Conservation (phyloP, 805 yeast species). For the Candida jianshihensis region DNA sequence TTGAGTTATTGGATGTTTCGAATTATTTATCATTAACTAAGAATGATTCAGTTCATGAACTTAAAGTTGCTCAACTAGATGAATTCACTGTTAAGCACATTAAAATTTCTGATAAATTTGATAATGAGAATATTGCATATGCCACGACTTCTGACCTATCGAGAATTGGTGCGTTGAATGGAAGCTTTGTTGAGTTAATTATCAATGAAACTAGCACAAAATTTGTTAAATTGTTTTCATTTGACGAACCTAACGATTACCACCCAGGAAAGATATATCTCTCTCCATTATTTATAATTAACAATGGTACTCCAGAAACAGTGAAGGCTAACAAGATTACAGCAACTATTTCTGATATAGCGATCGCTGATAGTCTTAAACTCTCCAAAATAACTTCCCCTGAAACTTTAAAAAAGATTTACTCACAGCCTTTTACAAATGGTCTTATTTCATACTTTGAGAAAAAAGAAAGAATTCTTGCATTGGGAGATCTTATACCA, state of each 20-base stretch:
- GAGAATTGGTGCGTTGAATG: constrained; percentile 57
- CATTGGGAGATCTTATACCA: constrained; percentile 65
- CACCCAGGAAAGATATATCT: constrained; percentile 36
- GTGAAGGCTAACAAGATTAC: constrained; percentile 17
- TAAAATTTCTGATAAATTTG: constrained; percentile 27
- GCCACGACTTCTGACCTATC: constrained; percentile 44
- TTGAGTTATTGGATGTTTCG: constrained; percentile 11
- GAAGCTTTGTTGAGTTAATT: constrained; percentile 47
- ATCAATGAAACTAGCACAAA: constrained; percentile 4
- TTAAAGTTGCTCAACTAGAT: constrained; percentile 6
- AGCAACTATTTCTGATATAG: constrained; percentile 23
- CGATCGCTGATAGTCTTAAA: constrained; percentile 54
- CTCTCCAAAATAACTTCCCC: constrained; percentile 67
- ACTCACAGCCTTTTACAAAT: constrained; percentile 56
- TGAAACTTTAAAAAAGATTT: constrained; percentile 53
- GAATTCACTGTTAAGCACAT: not conserved
- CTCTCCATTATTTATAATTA: constrained; percentile 56
- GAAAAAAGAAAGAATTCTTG: constrained; percentile 47
- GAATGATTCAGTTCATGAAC: not conserved
- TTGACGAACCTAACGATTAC: constrained; percentile 55
- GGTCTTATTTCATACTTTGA: constrained; percentile 58
- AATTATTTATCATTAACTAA: constrained; percentile 6
- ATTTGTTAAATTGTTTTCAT: constrained; percentile 39
- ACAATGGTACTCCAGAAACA: constrained; percentile 32
- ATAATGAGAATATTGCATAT: constrained; percentile 38